Evolutionary conservation across 129 eudicot genomes (phyloP).

Genomic region (Deinandra increscens): DNA sequence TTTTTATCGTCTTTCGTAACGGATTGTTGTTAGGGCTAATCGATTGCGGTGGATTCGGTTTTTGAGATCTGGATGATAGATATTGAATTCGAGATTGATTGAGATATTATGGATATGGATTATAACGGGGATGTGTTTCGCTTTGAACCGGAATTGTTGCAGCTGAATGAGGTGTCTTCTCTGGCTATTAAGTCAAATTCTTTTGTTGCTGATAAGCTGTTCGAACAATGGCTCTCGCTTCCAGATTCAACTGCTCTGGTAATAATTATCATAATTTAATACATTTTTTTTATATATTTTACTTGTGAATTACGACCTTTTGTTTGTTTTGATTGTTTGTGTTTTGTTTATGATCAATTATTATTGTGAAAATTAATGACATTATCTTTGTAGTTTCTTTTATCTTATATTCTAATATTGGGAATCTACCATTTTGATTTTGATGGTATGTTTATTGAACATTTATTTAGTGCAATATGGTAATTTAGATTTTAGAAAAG

Average conservation of each 20-base stretch:
- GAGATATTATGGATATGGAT: conserved; percentile 61
- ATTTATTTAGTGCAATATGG: conserved; percentile 4
- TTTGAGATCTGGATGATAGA: conserved; percentile 34
- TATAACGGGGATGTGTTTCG: conserved; percentile 57
- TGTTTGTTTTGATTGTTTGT: background rate
- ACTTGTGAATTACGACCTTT: background rate
- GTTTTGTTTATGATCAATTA: conserved; percentile 9
- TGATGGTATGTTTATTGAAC: conserved; percentile 3
- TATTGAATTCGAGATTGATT: conserved; percentile 16
- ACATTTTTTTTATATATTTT: background rate
- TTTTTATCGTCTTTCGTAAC: background rate
- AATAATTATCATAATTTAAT: conserved; percentile 30
- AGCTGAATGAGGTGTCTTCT: conserved; percentile 76
- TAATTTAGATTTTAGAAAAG: background rate
- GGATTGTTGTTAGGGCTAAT: conserved; percentile 18
- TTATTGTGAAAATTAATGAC: background rate
- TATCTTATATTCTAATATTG: conserved; percentile 10
- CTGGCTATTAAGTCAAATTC: conserved; percentile 73
- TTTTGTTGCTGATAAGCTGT: conserved; percentile 67
- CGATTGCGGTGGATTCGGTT: conserved; percentile 11
- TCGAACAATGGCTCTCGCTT: conserved; percentile 91
- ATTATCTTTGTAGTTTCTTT: conserved; percentile 8
- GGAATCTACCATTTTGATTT: background rate
- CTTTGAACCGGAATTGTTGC: conserved; percentile 75
- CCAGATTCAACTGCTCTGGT: conserved; percentile 75